A percentile compares a stretch with the other conserved stretches of the same genome.
These are phyloP conservation scores for Fusarium robinianum DNA, from an alignment of 2,329 filamentous ascomycete species.

Conservation along the genomic window DNA sequence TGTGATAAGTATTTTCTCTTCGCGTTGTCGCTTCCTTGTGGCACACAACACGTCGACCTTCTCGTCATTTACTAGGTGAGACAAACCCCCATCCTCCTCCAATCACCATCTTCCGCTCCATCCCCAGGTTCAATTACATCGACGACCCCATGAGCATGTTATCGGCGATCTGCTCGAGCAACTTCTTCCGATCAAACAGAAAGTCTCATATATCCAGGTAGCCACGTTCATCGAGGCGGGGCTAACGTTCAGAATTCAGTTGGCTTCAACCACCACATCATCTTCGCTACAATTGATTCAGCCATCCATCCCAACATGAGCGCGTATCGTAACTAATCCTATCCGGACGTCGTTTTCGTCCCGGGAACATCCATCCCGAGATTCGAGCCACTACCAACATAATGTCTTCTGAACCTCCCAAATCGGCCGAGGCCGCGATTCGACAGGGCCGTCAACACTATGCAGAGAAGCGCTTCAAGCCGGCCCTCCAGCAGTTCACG, in stretches of 20 bases:
- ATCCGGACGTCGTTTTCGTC: neutral
- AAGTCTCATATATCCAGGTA: too few relatives aligned
- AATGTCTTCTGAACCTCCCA: conserved; percentile 21
- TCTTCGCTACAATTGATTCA: too few relatives aligned
- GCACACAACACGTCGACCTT: conserved; percentile 5
- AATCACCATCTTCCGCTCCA: neutral
- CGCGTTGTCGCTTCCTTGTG: conserved; percentile 7
- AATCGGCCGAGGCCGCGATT: conserved; percentile 38
- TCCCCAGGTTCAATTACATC: neutral
- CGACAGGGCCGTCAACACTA: conserved; percentile 42
- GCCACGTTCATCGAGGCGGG: too few relatives aligned
- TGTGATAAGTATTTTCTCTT: too few relatives aligned
- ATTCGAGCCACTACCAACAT: neutral
- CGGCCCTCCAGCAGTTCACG: conserved; percentile 46
- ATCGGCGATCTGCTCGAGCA: too few relatives aligned
- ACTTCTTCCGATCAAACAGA: too few relatives aligned
- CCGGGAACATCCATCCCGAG: neutral
- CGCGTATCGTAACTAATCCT: too few relatives aligned
- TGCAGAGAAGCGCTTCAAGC: conserved; percentile 40
- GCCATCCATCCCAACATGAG: too few relatives aligned
- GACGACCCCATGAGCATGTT: neutral
- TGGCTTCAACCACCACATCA: too few relatives aligned
- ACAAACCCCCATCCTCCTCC: conserved; percentile 10
- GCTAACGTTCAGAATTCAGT: too few relatives aligned
- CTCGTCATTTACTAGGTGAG: conserved; percentile 15